phyloP scores from a whole-genome alignment of 495 filamentous ascomycete genomes.

The Neurospora sp. region DNA sequence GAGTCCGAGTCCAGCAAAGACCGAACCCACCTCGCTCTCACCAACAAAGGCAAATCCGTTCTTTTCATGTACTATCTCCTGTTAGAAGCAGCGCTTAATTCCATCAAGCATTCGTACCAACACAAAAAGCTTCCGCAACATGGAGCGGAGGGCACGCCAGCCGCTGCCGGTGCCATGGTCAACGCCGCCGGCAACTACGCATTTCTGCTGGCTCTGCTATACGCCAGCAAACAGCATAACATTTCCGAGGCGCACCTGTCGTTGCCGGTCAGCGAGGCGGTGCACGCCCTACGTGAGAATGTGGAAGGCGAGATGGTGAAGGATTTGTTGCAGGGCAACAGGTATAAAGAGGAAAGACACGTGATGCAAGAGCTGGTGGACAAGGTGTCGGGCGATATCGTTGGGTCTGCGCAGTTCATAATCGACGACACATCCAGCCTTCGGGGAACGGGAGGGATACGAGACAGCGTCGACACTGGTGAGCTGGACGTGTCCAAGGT shows the following conservation, averaged over 20 bases:
- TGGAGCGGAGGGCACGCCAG: neutral
- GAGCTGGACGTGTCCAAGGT: neutral
- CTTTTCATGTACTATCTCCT: neutral
- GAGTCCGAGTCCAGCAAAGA: too few species aligned
- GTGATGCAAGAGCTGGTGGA: neutral
- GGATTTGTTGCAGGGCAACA: neutral
- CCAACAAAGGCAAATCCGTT: neutral
- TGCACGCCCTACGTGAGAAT: neutral
- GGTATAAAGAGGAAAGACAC: neutral
- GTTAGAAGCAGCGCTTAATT: neutral
- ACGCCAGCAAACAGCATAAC: neutral
- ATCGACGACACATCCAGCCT: neutral
- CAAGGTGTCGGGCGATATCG: neutral
- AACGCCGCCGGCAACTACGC: neutral
- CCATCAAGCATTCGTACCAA: neutral
- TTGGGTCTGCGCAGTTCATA: accelerated
- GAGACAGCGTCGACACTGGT: neutral
- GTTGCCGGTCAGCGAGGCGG: neutral
- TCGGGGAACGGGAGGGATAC: neutral
- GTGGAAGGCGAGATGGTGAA: neutral
- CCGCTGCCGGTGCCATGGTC: neutral
- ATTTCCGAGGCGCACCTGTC: neutral
- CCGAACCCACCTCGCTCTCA: neutral
- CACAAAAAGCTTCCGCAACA: neutral
- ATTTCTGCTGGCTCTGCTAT: neutral